Evolutionary conservation across 176 grass and related monocot genomes (phyloP), one percentile per base, ranked within the genome.

Genomic region (Juncus effusus): DNA sequence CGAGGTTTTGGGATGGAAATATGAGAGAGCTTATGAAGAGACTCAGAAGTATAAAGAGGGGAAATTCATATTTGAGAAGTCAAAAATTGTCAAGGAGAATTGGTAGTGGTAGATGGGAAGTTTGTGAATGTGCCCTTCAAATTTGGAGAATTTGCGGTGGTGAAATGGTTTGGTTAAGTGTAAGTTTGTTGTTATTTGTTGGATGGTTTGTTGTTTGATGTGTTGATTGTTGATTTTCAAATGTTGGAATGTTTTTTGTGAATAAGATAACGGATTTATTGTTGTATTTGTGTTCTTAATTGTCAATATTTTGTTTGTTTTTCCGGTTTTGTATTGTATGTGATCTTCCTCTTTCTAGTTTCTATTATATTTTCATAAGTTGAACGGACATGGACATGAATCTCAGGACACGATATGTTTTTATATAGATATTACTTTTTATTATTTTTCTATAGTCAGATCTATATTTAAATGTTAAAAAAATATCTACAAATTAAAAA

Each of bases 1-100:
- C 4, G 83, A 83, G 54, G 83, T 90, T 37, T 37, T 90, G 40
- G 87, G 87, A 36, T 90, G 87, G 87, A 90, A 90, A 60, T 90
- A 86, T 13, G 83, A 83, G 58, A 62, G 87, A 60, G 87, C 87
- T 9, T 86, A 86, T 2, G 87, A 90, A 67, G 79, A 86, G 47
- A 51, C 80, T 10, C 83, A 90, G 59, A 90, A 83, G 19, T 90
- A 90, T 73, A 86, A 90, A 62, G 87, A 90, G 83, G 79, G 87
- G n/a, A 90, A 90, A 63, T 90, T 83, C 80, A 90, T 90, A 67
- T 90, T 90, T 62, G 87, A 90, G 57, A 90, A 90, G 75, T 78
- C 83, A 51, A 90, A 90, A 73, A 90, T 90, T 56, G 55, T 86
- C 15, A 90, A 83, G 58, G 87, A 86, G 62, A 90, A 90, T 58